Conservation (phyloP, 1,139 yeast species). For the Starmera stellimalicola region DNA sequence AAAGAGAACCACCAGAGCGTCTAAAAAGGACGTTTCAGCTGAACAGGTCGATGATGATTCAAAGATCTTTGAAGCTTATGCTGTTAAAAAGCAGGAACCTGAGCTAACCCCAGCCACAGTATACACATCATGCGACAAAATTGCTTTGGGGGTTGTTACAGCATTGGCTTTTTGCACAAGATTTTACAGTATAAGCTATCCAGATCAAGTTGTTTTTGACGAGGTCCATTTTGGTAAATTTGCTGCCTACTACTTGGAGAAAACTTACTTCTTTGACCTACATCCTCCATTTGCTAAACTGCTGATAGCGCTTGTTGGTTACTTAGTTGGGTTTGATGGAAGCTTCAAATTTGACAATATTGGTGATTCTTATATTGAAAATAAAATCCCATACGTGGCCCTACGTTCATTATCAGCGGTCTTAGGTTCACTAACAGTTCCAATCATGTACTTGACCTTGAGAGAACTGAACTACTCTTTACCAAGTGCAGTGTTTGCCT, state of each 20-base stretch:
- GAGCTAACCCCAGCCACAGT: background rate
- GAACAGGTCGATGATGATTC: background rate
- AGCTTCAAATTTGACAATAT: slow-evolving; percentile 82
- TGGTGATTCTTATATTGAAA: slow-evolving; percentile 68
- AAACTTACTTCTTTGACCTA: slow-evolving; percentile 86
- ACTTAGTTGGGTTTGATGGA: slow-evolving; percentile 83
- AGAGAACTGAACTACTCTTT: slow-evolving; percentile 76
- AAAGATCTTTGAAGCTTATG: background rate
- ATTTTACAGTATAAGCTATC: slow-evolving; percentile 61
- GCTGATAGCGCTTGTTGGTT: slow-evolving; percentile 85
- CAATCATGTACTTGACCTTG: slow-evolving; percentile 72
- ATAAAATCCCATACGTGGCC: slow-evolving; percentile 84
- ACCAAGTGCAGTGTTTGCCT: slow-evolving; percentile 70
- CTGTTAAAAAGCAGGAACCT: background rate
- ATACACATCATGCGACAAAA: slow-evolving; percentile 25
- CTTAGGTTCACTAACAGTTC: slow-evolving; percentile 76
- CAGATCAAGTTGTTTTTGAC: slow-evolving; percentile 89
- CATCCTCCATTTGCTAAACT: slow-evolving; percentile 98
- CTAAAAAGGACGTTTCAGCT: background rate
- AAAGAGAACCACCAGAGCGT: slow-evolving; percentile 1
- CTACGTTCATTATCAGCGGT: slow-evolving; percentile 76
- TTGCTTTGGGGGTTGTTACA: slow-evolving; percentile 44
- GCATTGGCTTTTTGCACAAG: slow-evolving; percentile 60
- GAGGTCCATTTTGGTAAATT: slow-evolving; percentile 97
- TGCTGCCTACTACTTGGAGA: slow-evolving; percentile 77